Percentiles rank a stretch among this genome's conserved stretches.
These are phyloP conservation scores for Stereum hirsutum DNA, from an alignment of 1,284 basidiomycete genomes.

Conservation along the genomic window DNA sequence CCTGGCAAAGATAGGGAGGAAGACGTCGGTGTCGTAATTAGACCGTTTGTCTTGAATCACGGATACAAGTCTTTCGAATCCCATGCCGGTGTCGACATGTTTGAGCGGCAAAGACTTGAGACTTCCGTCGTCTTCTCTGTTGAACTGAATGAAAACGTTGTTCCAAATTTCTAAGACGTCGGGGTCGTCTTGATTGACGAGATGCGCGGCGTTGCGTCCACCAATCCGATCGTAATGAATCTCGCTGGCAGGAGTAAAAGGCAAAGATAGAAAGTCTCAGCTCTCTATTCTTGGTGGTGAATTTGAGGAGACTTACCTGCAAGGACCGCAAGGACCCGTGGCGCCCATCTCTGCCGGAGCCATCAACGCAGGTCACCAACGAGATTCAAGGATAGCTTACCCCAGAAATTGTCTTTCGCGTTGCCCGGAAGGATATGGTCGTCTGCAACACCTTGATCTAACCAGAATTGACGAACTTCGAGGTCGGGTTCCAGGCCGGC, in stretches of 20 bases:
- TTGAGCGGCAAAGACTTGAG: slow-evolving; percentile 81
- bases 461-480: slow-evolving; percentile 85
- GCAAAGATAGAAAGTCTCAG: slow-evolving; percentile 7
- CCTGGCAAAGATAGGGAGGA: slow-evolving; percentile 81
- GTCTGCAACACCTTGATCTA: slow-evolving; percentile 78
- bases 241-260: slow-evolving; percentile 56
- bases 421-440: slow-evolving; percentile 91
- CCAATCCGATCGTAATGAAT: slow-evolving; percentile 97
- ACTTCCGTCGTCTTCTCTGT: slow-evolving; percentile 85
- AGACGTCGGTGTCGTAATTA: slow-evolving; percentile 98
- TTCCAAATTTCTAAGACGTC: slow-evolving; percentile 99
- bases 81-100: slow-evolving; percentile 98
- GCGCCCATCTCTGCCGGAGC: slow-evolving; percentile 84
- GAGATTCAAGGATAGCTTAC: slow-evolving; percentile 34
- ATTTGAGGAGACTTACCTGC: slow-evolving; percentile 47
- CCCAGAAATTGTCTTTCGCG: slow-evolving; percentile 99
- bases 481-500: slow-evolving; percentile 85
- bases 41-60: slow-evolving; percentile 86
- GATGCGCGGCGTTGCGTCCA: slow-evolving; percentile 81
- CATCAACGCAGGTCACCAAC: slow-evolving; percentile 4
- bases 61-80: slow-evolving; percentile 95
- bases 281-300: neutral
- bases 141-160: slow-evolving; percentile 99
- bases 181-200: slow-evolving; percentile 94
- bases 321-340: slow-evolving; percentile 96